These are phyloP conservation scores for Erythrophleum fordii DNA, from an alignment of 306 rosid species.

Conservation along the genomic window DNA sequence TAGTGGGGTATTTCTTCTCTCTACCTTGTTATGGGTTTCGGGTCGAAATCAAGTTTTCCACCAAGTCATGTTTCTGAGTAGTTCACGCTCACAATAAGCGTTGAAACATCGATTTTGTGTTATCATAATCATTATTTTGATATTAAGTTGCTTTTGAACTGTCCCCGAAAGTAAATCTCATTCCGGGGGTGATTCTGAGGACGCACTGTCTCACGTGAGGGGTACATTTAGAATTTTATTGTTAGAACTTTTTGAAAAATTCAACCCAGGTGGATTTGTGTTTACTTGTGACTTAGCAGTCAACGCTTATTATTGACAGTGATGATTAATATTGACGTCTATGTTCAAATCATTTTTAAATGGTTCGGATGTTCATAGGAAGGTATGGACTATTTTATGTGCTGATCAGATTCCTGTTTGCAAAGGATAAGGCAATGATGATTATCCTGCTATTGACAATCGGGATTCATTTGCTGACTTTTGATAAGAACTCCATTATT, in stretches of 20 bases:
- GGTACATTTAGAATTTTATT: neutral
- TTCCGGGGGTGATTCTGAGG: neutral
- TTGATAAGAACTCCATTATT: neutral
- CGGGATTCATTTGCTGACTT: neutral
- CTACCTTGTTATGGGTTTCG: neutral
- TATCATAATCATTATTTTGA: neutral
- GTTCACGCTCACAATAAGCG: neutral
- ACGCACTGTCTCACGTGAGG: neutral
- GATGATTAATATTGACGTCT: constrained; percentile 12
- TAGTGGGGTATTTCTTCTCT: neutral
- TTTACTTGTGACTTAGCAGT: neutral
- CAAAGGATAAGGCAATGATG: constrained; percentile 1
- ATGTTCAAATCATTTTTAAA: neutral
- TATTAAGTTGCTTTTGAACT: neutral
- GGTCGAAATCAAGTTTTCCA: neutral
- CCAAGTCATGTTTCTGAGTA: neutral
- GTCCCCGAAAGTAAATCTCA: neutral
- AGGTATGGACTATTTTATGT: neutral
- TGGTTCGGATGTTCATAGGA: neutral
- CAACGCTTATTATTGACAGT: constrained; percentile 12
- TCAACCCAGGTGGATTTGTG: neutral
- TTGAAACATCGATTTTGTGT: constrained; percentile 22
- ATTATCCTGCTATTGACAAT: constrained; percentile 11
- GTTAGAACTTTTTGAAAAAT: neutral
- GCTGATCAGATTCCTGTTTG: constrained; percentile 2